Evolutionary conservation across 805 yeast species (phyloP), one percentile per base, ranked within the genome.

Genomic region (Lachancea thermotolerans): DNA sequence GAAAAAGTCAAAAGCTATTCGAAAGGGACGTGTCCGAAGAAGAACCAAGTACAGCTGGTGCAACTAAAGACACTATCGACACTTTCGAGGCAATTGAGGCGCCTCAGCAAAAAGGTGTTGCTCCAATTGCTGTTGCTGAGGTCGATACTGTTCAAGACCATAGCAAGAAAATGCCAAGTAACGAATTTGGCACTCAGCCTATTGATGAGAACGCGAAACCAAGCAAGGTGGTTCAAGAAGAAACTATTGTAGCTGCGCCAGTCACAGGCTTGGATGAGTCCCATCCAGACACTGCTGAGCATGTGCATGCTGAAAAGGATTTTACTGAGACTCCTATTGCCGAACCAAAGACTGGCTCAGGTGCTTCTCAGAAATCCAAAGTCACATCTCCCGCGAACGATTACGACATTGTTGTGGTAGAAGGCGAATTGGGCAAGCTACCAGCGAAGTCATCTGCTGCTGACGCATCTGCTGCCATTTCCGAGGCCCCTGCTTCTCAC

Each of bases 371-470:
- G 6, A 12, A 16, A 11, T 10, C 18, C 21, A n/a, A 12, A n/a
- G 37, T 16, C 21, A 11, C 18, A n/a, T 14, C 37, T 16, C 6
- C 18, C 21, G 18, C 37, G n/a, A 11, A 34, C 4, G 43, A 40
- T 35, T 37, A 33, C 9, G 43, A 40, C 33, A 40, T 40, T 27
- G 43, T 40, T 10, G 25, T 40, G 8, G 43, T 40, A 4, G 38
- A 40, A 29, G 43, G 43, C 2, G 38, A 33, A 27, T 27, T 40
- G 15, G 37, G 32, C 27, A 18, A 40, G 10, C 25, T 40, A 8
- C 43, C 43, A 25, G 25, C 43, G 12, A 32, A 16, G 14, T 15
- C 15, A 12, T n/a, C 38, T 25, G 25, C 43, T 14, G 27, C 25
- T 3, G 33, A 4, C 11, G 45, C 27, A 5, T 39, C 39, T 29